These are phyloP conservation scores for Microbotryomycetes sp. DNA, from an alignment of 1,284 basidiomycete species.

Conservation along the genomic window DNA sequence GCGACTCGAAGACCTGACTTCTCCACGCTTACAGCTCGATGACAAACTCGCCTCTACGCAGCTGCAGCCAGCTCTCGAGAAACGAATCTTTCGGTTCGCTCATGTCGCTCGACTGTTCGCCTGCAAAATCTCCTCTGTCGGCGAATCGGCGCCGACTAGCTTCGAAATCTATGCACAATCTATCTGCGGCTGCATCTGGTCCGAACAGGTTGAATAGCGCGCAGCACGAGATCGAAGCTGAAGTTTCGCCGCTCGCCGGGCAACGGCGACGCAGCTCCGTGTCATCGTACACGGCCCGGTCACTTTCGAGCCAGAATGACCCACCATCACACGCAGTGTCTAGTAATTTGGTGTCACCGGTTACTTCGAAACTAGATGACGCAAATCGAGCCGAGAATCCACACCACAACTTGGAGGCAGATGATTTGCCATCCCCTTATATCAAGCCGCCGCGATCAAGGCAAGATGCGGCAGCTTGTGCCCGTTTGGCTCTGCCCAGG, in stretches of 20 bases:
- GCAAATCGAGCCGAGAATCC: slow-evolving; percentile 29
- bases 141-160: slow-evolving; percentile 29
- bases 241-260: slow-evolving; percentile 2
- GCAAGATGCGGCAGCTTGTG: not conserved
- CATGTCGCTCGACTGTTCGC: slow-evolving; percentile 36
- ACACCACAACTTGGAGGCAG: slow-evolving; percentile 65
- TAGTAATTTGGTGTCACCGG: slow-evolving; percentile 29
- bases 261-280: slow-evolving; percentile 3
- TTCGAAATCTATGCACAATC: slow-evolving; percentile 34
- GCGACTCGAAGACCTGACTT: too few species aligned
- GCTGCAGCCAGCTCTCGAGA: slow-evolving; percentile 27
- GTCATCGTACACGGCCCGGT: too few species aligned
- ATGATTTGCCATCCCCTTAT: slow-evolving; percentile 76
- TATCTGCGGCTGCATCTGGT: slow-evolving; percentile 11
- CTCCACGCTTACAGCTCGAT: too few species aligned
- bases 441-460: slow-evolving; percentile 46
- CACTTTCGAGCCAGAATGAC: slow-evolving; percentile 2
- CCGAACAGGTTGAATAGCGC: too few species aligned
- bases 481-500: not conserved
- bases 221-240: slow-evolving; percentile 9
- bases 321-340: slow-evolving; percentile 39
- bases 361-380: not conserved
- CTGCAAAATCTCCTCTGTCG: slow-evolving; percentile 24
- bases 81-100: slow-evolving; percentile 29
- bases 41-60: too few species aligned